A percentile compares a stretch with the other conserved stretches of the same genome.
These are phyloP conservation scores for Magnusiomyces fungicola DNA, from an alignment of 1,139 yeast species.

Conservation along the genomic window DNA sequence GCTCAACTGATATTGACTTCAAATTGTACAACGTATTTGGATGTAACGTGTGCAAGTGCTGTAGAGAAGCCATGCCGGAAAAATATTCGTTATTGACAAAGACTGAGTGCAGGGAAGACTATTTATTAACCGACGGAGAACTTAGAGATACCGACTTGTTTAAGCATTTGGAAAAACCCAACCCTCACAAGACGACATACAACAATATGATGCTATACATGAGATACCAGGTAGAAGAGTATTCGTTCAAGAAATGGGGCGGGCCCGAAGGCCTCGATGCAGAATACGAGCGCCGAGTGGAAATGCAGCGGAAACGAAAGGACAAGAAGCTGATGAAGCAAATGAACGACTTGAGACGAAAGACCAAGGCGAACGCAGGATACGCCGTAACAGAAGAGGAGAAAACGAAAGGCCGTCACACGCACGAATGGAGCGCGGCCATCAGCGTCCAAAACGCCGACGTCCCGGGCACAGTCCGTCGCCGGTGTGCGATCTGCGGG, in stretches of 20 bases:
- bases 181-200: constrained; percentile 85
- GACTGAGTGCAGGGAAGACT: constrained; percentile 92
- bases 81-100: constrained; percentile 87
- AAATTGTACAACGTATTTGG: constrained; percentile 60
- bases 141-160: constrained; percentile 60
- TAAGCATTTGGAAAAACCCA: constrained; percentile 79
- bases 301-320: constrained; percentile 58
- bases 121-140: constrained; percentile 88
- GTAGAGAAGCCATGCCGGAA: constrained; percentile 68
- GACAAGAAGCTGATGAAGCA: constrained; percentile 73
- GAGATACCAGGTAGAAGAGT: constrained; percentile 84
- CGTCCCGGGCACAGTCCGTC: constrained; percentile 39
- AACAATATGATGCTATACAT: constrained; percentile 89
- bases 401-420: constrained; percentile 48
- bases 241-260: constrained; percentile 93
- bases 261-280: constrained; percentile 78
- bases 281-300: constrained; percentile 87
- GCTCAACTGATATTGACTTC: constrained; percentile 66
- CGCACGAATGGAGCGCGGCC: constrained; percentile 73
- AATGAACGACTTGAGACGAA: constrained; percentile 77
- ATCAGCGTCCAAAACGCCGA: constrained; percentile 34
- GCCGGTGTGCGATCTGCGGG: constrained; percentile 78
- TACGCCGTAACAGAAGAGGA: neutral
- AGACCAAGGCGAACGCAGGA: constrained; percentile 70
- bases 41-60: constrained; percentile 69